Conservation (phyloP, 179 eudicot genomes). For the Beta lomatogona region DNA sequence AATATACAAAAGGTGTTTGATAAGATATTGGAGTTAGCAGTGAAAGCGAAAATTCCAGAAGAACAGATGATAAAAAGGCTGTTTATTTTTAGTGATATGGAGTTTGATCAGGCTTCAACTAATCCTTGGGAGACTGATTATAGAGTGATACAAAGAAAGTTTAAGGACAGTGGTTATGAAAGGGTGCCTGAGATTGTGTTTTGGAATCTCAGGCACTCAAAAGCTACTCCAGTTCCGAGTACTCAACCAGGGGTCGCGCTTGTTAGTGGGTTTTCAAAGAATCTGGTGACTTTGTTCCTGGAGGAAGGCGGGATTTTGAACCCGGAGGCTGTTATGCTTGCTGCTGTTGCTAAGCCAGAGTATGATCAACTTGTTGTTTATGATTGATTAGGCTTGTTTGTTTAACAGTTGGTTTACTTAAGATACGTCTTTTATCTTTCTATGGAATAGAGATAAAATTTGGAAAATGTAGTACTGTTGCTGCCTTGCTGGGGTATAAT, state of each 20-base stretch:
- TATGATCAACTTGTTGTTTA: slow-evolving; percentile 18
- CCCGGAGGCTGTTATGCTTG: slow-evolving; percentile 26
- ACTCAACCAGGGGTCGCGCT: slow-evolving; percentile 27
- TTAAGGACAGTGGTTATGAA: slow-evolving; percentile 37
- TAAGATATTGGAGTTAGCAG: slow-evolving; percentile 43
- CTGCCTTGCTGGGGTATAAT: too few relatives aligned
- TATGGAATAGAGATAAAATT: neutral
- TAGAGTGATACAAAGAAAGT: slow-evolving; percentile 44
- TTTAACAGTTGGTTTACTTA: neutral
- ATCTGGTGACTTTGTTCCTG: slow-evolving; percentile 28
- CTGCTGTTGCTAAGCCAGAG: slow-evolving; percentile 24
- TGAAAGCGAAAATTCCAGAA: slow-evolving; percentile 28
- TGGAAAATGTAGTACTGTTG: neutral
- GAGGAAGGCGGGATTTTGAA: slow-evolving; percentile 23
- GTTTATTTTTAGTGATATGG: slow-evolving; percentile 67
- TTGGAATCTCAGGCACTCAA: slow-evolving; percentile 44
- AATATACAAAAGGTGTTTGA: slow-evolving; percentile 60
- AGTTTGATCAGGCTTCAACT: slow-evolving; percentile 44
- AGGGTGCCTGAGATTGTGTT: slow-evolving; percentile 57
- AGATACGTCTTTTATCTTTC: neutral
- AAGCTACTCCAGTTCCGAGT: slow-evolving; percentile 15
- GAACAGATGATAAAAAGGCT: slow-evolving; percentile 57
- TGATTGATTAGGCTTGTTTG: slow-evolving; percentile 6
- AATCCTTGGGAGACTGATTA: slow-evolving; percentile 46
- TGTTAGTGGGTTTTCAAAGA: slow-evolving; percentile 35